Base-by-base conservation (phyloP, 805 yeast species). In the Ogataea glucozyma region DNA sequence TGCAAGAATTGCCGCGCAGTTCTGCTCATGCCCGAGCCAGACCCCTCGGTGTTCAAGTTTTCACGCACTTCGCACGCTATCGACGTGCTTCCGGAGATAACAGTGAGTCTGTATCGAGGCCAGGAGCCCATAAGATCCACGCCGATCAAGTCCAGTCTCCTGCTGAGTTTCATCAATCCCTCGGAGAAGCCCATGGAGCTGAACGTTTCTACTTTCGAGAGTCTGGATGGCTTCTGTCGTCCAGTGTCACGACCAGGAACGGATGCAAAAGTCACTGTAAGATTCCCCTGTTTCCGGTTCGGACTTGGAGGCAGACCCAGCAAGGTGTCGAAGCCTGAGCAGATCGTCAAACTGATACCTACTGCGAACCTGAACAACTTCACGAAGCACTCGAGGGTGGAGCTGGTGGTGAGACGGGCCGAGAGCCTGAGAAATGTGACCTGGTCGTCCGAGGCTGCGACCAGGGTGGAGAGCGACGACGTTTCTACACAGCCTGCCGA, bases 351-450 rank as follows among this genome's bases (percentile, higher is more conserved):
- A 20, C 41, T 51, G 3, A 52, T 65, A 0, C 70, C 75, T 3
- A 61, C 69, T 0, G 38, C 57, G 3, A 48, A 56, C 24, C 48
- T 69, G 4, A 56, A 60, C 0, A 43, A 48, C 5, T 41, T 42
- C 3, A 54, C 70, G 1, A 63, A 56, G 21, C 10, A 54, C 0
- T 52, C 67, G 2, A 49, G 70, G 32, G 52, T 57, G 1, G 72
- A 66, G 45, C 38, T 59, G 16, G 48, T 62, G 56, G 57, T 51
- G 12, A 46, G 70, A 22, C 31, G 50, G 4, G 43, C 46, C 1
- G 47, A 38, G 4, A 9, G 10, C 12, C 11, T 48, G 17, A 13
- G 11, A 6, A 39, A 47, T 21, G 33, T 47, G 14, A 41, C 43
- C 11, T 47, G 45, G 47, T 18, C 24, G 23, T n/a, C 40, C 6